phyloP scores from a whole-genome alignment of 768 basidiomycete species.

The Mycena belliarum region DNA sequence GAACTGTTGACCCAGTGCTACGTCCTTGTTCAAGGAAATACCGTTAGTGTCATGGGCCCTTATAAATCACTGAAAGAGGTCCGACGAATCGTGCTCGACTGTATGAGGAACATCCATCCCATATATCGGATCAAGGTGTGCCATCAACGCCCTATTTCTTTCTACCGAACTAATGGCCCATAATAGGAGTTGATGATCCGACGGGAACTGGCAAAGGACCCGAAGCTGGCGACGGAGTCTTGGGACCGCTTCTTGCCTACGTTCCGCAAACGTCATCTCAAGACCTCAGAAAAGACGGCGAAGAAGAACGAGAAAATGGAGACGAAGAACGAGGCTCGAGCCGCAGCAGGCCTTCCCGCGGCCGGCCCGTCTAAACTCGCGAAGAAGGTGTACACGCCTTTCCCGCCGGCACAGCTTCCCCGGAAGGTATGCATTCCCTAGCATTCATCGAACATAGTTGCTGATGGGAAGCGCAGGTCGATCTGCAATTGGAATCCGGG shows the following conservation, averaged over 20 bases:
- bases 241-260: constrained; percentile 98
- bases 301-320: constrained; percentile 79
- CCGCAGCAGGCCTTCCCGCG: constrained; percentile 64
- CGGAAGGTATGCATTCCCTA: constrained; percentile 63
- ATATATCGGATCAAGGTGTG: constrained; percentile 96
- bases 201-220: constrained; percentile 96
- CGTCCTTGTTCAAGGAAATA: constrained; percentile 96
- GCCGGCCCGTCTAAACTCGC: constrained; percentile 51
- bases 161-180: background rate
- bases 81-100: constrained; percentile 92
- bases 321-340: constrained; percentile 61
- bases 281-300: constrained; percentile 90
- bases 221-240: constrained; percentile 87
- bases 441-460: background rate
- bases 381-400: constrained; percentile 97
- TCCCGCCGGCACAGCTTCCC: constrained; percentile 92
- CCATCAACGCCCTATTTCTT: background rate
- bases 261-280: constrained; percentile 91
- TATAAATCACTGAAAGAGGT: constrained; percentile 97
- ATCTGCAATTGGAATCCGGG: constrained; percentile 92
- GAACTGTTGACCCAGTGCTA: constrained; percentile 96
- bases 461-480: constrained; percentile 55
- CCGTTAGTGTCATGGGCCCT: constrained; percentile 97
- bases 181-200: constrained; percentile 95
- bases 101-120: constrained; percentile 99